phyloP scores from a whole-genome alignment of 1,284 basidiomycete species.

The Sporisorium scitamineum region DNA sequence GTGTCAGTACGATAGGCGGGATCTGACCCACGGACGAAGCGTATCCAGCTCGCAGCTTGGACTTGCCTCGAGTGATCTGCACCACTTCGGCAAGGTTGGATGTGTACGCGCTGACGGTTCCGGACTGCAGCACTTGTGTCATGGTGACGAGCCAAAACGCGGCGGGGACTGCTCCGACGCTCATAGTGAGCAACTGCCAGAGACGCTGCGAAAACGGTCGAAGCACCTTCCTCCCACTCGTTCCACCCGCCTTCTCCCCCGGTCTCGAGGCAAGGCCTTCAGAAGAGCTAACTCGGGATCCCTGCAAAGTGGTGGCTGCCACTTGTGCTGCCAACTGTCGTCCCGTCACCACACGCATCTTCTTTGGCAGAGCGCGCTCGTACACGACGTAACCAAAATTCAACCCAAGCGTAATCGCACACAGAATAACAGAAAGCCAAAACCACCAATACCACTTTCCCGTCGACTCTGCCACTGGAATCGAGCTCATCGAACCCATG shows the following conservation, averaged over 20 bases:
- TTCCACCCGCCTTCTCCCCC: neutral
- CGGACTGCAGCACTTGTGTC: slow-evolving; percentile 68
- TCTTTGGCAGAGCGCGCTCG: slow-evolving; percentile 67
- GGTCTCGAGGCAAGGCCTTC: neutral
- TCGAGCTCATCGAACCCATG: slow-evolving; percentile 59
- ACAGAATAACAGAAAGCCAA: slow-evolving; percentile 69
- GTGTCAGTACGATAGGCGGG: slow-evolving; percentile 71
- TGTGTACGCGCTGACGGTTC: slow-evolving; percentile 69
- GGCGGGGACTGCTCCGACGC: slow-evolving; percentile 47
- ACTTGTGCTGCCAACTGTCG: slow-evolving; percentile 33
- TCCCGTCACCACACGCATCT: slow-evolving; percentile 61
- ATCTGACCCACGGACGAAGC: slow-evolving; percentile 70
- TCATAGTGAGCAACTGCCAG: slow-evolving; percentile 15
- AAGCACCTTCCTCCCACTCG: neutral
- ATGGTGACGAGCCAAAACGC: slow-evolving; percentile 65
- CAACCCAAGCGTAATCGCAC: slow-evolving; percentile 57
- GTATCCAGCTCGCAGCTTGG: slow-evolving; percentile 71
- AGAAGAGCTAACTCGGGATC: neutral
- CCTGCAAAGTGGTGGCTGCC: neutral
- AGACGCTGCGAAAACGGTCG: slow-evolving; percentile 17
- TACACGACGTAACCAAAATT: slow-evolving; percentile 68
- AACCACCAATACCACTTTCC: slow-evolving; percentile 70
- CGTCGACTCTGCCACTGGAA: slow-evolving; percentile 69
- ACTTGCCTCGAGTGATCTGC: slow-evolving; percentile 69
- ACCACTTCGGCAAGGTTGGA: slow-evolving; percentile 71